Conservation (phyloP, 2,329 filamentous ascomycete genomes). For the Aspergillus luchuensis region DNA sequence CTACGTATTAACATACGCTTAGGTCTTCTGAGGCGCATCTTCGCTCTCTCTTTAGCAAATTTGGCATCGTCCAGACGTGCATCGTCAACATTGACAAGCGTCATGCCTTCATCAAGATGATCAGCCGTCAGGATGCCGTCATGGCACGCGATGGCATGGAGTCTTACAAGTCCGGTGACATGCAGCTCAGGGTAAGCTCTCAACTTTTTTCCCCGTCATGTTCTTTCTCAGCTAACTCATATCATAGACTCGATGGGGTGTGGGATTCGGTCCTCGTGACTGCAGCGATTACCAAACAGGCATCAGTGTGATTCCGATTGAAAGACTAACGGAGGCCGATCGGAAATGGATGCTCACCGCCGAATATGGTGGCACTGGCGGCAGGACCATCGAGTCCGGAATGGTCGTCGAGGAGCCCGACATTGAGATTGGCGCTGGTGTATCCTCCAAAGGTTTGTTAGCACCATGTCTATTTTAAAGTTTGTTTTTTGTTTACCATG, state of each 20-base stretch:
- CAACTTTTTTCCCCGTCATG: background rate
- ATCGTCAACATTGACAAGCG: conserved; percentile 98
- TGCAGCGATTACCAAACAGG: conserved; percentile 95
- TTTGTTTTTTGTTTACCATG: background rate
- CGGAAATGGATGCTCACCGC: conserved; percentile 96
- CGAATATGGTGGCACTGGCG: conserved; percentile 89
- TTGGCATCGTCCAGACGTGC: conserved; percentile 89
- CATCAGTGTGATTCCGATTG: conserved; percentile 89
- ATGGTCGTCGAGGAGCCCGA: conserved; percentile 96
- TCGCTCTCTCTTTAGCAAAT: conserved; percentile 75
- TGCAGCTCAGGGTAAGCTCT: conserved; percentile 68
- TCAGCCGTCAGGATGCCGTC: conserved; percentile 81
- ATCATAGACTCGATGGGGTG: conserved; percentile 85
- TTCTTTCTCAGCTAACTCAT: conserved; percentile 24
- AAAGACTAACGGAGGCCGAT: conserved; percentile 91
- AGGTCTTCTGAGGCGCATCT: conserved; percentile 80
- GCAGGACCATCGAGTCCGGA: conserved; percentile 74
- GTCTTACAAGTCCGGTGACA: conserved; percentile 69
- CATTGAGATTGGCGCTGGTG: conserved; percentile 96
- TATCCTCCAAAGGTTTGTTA: conserved; percentile 78
- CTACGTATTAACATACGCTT: conserved; percentile 20
- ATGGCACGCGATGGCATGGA: conserved; percentile 86
- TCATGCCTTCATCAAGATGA: conserved; percentile 99
- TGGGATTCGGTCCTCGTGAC: conserved; percentile 93
- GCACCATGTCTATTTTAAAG: no score